Evolutionary conservation across 441 rosid species (phyloP), one percentile per base, ranked within the genome.

Genomic region (Brassica balearica): DNA sequence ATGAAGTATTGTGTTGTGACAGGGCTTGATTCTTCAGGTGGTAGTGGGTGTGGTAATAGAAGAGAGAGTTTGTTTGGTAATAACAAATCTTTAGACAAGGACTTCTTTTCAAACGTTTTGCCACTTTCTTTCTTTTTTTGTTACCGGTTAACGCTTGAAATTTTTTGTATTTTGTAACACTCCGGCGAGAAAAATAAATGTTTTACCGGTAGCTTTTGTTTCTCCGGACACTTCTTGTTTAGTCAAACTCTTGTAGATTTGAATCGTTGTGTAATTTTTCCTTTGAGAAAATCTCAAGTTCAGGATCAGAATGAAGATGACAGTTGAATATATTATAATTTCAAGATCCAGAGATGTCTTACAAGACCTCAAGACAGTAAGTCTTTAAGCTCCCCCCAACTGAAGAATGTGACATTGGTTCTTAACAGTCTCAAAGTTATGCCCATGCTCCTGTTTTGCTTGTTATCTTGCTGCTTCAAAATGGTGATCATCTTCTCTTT

Each of bases 401-500:
- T 38, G 43, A 38, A 38, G 43, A 25, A 34, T 34, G 46, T 8
- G 3, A 38, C 46, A 38, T 9, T 8, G 43, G 7, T 8, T 38
- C 41, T 36, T 36, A 41, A 41, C 12, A 32, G 51, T 38, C 46
- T 38, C 46, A 10, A 43, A 11, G 51, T 43, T 43, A 10, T 43
- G 51, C 1, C n/a, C 51, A 43, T 36, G 36, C 36, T 32, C 96
- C 96, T 3, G 72, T 84, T 79, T 67, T 72, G 69, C 9, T 80
- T 11, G 61, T 88, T 27, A 27, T 27, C 32, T 27, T 32, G 36
- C 36, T 0, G 36, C 36, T 6, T 32, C 36, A 88, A 82, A 19
- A 84, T 17, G 97, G 96, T 60, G 89, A 86, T 36, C 96, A 87
- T 32, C 81, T 94, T 29, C 74, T 88, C 67, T 82, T 94, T 43